phyloP scores from a whole-genome alignment of 805 yeast genomes.

The Yarrowia osloensis region DNA sequence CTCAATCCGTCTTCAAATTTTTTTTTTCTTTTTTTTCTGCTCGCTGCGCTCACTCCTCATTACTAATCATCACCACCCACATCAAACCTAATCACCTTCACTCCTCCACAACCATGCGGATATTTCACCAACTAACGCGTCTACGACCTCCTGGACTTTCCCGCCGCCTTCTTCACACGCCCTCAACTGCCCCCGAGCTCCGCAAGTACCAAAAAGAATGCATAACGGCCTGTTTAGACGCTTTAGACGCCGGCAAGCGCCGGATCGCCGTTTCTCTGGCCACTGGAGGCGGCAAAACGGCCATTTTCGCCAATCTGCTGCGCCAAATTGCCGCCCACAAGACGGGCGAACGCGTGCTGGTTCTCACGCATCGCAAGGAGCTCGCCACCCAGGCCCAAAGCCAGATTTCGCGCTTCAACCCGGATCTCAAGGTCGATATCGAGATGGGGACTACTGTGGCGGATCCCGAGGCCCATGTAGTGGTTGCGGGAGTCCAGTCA shows the following conservation, averaged over 20 bases:
- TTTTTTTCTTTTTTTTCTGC: too few relatives aligned
- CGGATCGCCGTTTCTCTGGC: constrained; percentile 83
- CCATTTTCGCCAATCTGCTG: constrained; percentile 37
- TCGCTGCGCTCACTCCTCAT: too few relatives aligned
- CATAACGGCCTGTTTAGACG: constrained; percentile 53
- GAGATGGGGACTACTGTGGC: constrained; percentile 67
- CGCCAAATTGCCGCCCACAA: constrained; percentile 41
- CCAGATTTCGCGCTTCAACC: constrained; percentile 52
- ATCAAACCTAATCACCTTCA: background rate
- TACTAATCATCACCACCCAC: background rate
- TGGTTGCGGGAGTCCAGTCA: constrained; percentile 78
- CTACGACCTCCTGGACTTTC: background rate
- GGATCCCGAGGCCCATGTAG: constrained; percentile 55
- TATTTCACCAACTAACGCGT: background rate
- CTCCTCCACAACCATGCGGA: background rate
- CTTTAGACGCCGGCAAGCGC: constrained; percentile 50
- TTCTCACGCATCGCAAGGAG: constrained; percentile 82
- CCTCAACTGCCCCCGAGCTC: constrained; percentile 34
- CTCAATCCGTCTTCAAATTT: too few relatives aligned
- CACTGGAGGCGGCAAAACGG: constrained; percentile 95
- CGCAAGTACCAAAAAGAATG: constrained; percentile 73
- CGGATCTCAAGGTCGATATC: constrained; percentile 55
- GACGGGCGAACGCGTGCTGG: constrained; percentile 48
- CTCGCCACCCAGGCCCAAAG: constrained; percentile 67
- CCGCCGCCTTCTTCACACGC: background rate